Conservation (phyloP, 768 basidiomycete genomes). For the Tremella mesenterica region DNA sequence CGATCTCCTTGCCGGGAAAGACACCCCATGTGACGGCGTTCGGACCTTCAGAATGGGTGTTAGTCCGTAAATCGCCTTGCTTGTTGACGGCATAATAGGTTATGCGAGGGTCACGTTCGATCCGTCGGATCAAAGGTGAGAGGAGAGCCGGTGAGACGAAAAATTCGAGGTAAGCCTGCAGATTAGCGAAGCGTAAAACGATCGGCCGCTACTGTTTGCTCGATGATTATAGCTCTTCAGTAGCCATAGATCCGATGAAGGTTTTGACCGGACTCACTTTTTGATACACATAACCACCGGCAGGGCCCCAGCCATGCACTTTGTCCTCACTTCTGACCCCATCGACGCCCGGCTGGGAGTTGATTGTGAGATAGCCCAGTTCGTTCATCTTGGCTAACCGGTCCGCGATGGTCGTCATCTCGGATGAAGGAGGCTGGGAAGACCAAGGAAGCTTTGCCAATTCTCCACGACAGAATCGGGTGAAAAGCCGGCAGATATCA, state of each 20-base stretch:
- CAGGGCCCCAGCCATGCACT: constrained; percentile 85
- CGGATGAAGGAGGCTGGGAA: constrained; percentile 42
- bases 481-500: constrained; percentile 40
- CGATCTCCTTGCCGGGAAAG: constrained; percentile 91
- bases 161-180: constrained; percentile 88
- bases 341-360: constrained; percentile 92
- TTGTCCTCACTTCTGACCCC: constrained; percentile 76
- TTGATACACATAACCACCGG: constrained; percentile 90
- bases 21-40: constrained; percentile 99
- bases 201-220: not conserved
- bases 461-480: constrained; percentile 43
- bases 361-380: constrained; percentile 90
- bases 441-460: constrained; percentile 44
- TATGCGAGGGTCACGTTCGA: constrained; percentile 76
- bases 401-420: constrained; percentile 44
- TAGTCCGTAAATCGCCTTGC: constrained; percentile 85
- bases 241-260: too few species aligned
- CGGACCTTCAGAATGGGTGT: constrained; percentile 87
- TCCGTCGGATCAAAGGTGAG: constrained; percentile 62
- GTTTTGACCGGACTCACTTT: constrained; percentile 69
- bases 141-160: constrained; percentile 73
- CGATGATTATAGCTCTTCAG: too few species aligned
- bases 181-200: constrained; percentile 4
- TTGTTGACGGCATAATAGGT: constrained; percentile 98
- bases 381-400: constrained; percentile 62